phyloP scores from a whole-genome alignment of 202 grass and related monocot genomes.

The Bolboschoenoplectus hybrid region DNA sequence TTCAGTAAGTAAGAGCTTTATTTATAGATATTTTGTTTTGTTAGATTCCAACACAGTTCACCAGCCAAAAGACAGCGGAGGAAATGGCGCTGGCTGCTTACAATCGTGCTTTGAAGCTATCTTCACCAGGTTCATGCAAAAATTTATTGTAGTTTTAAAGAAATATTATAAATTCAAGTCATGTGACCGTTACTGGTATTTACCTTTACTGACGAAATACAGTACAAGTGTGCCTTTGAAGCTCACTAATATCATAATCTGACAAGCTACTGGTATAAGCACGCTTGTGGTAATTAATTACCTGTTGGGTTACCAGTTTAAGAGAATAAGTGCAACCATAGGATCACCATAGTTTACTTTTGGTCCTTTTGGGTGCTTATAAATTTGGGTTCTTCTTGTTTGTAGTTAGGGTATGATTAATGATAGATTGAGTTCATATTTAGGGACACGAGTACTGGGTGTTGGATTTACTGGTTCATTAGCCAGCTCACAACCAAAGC shows the following conservation, averaged over 20 bases:
- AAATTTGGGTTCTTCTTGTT: neutral
- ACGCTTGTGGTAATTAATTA: neutral
- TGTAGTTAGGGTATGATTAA: slow-evolving; percentile 17
- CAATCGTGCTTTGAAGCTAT: slow-evolving; percentile 90
- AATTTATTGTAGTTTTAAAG: neutral
- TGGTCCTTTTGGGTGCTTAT: neutral
- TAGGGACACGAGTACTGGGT: slow-evolving; percentile 78
- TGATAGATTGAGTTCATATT: slow-evolving; percentile 10
- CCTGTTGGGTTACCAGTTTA: neutral
- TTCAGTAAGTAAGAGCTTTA: neutral
- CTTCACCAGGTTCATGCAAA: slow-evolving; percentile 58
- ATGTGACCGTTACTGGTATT: neutral
- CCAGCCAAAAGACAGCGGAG: slow-evolving; percentile 72
- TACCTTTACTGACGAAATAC: neutral
- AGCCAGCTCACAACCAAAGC: slow-evolving; percentile 77
- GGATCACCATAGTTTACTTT: neutral
- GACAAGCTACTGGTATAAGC: neutral
- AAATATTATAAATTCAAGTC: slow-evolving; percentile 6
- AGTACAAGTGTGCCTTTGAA: neutral
- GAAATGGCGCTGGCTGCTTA: slow-evolving; percentile 82
- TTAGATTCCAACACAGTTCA: slow-evolving; percentile 81
- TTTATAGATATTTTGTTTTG: slow-evolving; percentile 22
- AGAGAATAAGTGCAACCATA: too few species aligned
- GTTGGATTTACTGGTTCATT: slow-evolving; percentile 91
- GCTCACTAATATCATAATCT: neutral